Conservation (phyloP, 1,139 yeast genomes). For the Saccharomyces hybrid region DNA sequence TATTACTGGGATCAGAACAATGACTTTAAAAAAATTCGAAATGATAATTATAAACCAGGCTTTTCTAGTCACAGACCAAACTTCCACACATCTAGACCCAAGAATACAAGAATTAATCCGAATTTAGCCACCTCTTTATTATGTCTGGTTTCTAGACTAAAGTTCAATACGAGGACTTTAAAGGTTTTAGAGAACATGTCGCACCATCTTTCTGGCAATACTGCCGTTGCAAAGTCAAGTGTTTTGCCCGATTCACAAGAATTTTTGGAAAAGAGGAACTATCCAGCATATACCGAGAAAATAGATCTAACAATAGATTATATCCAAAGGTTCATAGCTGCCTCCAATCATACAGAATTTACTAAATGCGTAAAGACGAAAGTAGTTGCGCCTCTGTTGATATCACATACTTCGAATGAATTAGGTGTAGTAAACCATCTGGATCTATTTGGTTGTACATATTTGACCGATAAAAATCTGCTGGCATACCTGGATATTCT, state of each 20-base stretch:
- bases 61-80: constrained; percentile 26
- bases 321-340: constrained; percentile 24
- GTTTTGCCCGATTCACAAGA: constrained; percentile 18
- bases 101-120: constrained; percentile 14
- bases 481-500: constrained; percentile 20
- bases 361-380: constrained; percentile 15
- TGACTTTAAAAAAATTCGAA: constrained; percentile 5
- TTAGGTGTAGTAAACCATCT: constrained; percentile 18
- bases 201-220: constrained; percentile 14
- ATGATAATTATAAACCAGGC: constrained; percentile 12
- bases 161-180: constrained; percentile 18
- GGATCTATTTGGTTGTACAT: constrained; percentile 25
- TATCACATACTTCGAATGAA: constrained; percentile 17
- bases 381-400: constrained; percentile 19
- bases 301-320: constrained; percentile 24
- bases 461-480: constrained; percentile 20
- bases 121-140: constrained; percentile 16
- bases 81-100: constrained; percentile 23
- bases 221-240: constrained; percentile 11
- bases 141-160: constrained; percentile 14
- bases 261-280: constrained; percentile 11
- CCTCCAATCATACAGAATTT: constrained; percentile 28
- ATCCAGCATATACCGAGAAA: constrained; percentile 15
- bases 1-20: constrained; percentile 23
- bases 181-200: constrained; percentile 17